Evolutionary conservation across 108 stramenopile genomes (phyloP).

Genomic region (Fistulifera pelliculosa): DNA sequence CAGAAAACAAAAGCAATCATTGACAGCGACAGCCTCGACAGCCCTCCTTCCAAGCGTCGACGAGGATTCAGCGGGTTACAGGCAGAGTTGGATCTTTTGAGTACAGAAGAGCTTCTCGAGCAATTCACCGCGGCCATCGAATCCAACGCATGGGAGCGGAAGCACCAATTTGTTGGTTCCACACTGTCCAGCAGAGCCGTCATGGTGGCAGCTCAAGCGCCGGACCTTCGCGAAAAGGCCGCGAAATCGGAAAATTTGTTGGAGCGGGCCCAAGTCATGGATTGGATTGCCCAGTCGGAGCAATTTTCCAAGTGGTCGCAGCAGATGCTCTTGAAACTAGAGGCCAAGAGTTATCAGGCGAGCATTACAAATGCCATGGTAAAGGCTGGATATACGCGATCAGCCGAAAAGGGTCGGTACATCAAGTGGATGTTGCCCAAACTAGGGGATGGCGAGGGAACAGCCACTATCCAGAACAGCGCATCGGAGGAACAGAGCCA

Average conservation of each 20-base stretch:
- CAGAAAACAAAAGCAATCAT: conserved; percentile 1
- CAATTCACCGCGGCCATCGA: conserved; percentile 28
- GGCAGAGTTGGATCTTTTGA: conserved; percentile 23
- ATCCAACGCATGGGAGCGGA: conserved; percentile 32
- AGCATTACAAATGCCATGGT: conserved; percentile 41
- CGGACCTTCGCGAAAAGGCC: conserved; percentile 17
- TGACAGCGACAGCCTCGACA: background rate
- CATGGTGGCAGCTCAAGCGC: conserved; percentile 13
- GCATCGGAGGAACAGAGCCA: too few relatives aligned
- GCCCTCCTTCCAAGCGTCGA: background rate
- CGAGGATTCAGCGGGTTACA: conserved; percentile 7
- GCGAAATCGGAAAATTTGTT: conserved; percentile 20
- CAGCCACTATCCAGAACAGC: too few relatives aligned
- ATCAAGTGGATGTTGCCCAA: conserved; percentile 36
- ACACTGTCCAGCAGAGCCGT: conserved; percentile 32
- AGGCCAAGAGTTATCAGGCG: conserved; percentile 34
- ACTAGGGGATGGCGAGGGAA: too few relatives aligned
- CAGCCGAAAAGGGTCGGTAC: conserved; percentile 28
- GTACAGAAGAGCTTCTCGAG: conserved; percentile 20
- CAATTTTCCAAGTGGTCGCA: conserved; percentile 30
- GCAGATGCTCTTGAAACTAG: conserved; percentile 43
- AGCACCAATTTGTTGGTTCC: conserved; percentile 37
- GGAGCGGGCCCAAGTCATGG: conserved; percentile 34
- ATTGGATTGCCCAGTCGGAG: conserved; percentile 35
- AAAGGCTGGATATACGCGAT: conserved; percentile 33